A percentile compares a stretch with the other conserved stretches of the same genome.
phyloP scores from a whole-genome alignment of 805 yeast genomes.

The Osmozyma mogii region DNA sequence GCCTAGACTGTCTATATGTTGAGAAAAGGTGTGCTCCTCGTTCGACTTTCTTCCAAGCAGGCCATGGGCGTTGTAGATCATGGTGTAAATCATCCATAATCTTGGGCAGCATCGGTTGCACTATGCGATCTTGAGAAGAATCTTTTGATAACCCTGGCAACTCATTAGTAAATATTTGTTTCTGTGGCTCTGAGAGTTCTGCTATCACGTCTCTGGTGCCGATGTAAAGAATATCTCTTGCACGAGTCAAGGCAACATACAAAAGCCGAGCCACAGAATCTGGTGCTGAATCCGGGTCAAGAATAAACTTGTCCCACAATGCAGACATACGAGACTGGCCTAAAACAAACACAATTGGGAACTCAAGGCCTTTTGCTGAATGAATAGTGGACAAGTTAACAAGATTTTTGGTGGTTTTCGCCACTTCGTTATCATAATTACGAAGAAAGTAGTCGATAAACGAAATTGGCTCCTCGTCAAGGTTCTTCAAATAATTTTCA shows the following conservation, averaged over 20 bases:
- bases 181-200: too few relatives aligned
- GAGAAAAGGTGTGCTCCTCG: too few relatives aligned
- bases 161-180: too few relatives aligned
- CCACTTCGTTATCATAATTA: conserved; percentile 32
- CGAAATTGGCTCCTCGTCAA: conserved; percentile 5
- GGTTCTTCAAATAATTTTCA: conserved; percentile 2
- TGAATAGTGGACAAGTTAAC: conserved; percentile 64
- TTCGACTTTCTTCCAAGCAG: too few relatives aligned
- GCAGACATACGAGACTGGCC: conserved; percentile 9
- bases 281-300: conserved; percentile 1
- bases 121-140: too few relatives aligned
- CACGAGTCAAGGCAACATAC: conserved; percentile 65
- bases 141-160: too few relatives aligned
- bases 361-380: conserved; percentile 68
- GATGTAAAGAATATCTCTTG: conserved; percentile 38
- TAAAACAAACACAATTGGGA: conserved; percentile 54
- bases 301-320: conserved; percentile 8
- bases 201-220: conserved; percentile 9
- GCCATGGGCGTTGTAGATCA: too few relatives aligned
- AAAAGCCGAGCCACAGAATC: conserved; percentile 28
- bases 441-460: conserved; percentile 34
- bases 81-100: too few relatives aligned
- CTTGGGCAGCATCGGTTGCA: too few relatives aligned
- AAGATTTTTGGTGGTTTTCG: conserved; percentile 15
- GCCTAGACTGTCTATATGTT: too few relatives aligned